Base-by-base conservation (phyloP, 2,329 filamentous ascomycete genomes). In the Diaporthe citri region DNA sequence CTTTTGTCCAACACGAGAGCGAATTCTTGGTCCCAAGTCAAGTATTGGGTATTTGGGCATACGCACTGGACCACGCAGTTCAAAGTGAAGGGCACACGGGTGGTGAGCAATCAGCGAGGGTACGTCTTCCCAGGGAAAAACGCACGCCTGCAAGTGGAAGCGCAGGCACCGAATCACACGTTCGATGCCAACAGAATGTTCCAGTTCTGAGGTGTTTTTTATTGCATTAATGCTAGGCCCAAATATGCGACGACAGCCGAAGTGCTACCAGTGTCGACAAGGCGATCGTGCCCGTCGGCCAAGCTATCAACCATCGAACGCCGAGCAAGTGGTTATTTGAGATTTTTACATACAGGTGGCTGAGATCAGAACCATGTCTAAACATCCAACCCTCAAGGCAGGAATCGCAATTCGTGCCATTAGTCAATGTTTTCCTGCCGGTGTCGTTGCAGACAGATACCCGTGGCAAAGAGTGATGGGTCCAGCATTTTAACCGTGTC, bases 21-120 rank as follows among this genome's bases (percentile, higher is more conserved):
- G 13, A 10, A 8, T 15, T 4, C 6, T 39, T 71, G 51, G 64
- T 7, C 20, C 15, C 17, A 22, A 17, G 83, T 88, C 1, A 80
- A 79, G 15, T 71, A 77, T 7, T 89, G 86, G 86, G 82, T 86
- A 62, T 87, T 88, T 83, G 88, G 87, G 0, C 87, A 88, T 74
- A 89, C 87, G 0, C 87, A 88, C 77, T 87, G 82, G 75, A 85
- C 84, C 4, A 86, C 83, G 2, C 80, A 84, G 66, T 80, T 84
- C 12, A 66, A 77, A 46, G 76, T 77, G 41, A 75, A 81, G 4
- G 82, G 83, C 1, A 81, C 85, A 1, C 80, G 80, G 48, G 67
- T 88, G n/a, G 80, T 88, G 64, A 81, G 83, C 8, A 88, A 88
- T 66, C 86, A 88, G 80, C 80, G 85, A n/a, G 86, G 85, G 4